Conservation (phyloP, 2,329 filamentous ascomycete genomes). For the Pseudocercospora cruenta region DNA sequence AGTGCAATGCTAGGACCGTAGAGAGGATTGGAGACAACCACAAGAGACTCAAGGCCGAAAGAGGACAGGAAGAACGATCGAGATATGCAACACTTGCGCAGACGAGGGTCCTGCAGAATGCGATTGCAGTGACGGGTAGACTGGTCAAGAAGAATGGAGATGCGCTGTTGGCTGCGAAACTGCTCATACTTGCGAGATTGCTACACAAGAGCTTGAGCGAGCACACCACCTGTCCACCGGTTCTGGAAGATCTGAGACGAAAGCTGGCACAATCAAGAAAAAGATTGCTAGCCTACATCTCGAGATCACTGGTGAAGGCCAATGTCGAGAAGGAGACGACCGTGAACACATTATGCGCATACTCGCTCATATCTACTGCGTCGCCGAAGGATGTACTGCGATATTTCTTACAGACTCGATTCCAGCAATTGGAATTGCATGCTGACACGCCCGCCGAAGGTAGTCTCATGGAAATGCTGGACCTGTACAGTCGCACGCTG, state of each 20-base stretch:
- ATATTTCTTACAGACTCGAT: constrained; percentile 75
- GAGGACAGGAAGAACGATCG: constrained; percentile 13
- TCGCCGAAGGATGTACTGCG: constrained; percentile 77
- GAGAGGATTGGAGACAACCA: constrained; percentile 61
- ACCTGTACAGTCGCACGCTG: constrained; percentile 75
- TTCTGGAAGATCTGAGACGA: constrained; percentile 66
- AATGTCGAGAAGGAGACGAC: constrained; percentile 50
- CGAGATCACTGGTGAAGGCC: constrained; percentile 53
- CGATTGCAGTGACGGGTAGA: constrained; percentile 56
- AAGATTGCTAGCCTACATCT: constrained; percentile 67
- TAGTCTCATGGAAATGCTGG: constrained; percentile 66
- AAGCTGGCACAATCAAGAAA: constrained; percentile 65
- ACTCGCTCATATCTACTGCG: constrained; percentile 78
- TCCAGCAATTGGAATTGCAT: constrained; percentile 66
- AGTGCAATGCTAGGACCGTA: constrained; percentile 73
- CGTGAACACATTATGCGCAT: constrained; percentile 76
- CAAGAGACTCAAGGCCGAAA: constrained; percentile 33
- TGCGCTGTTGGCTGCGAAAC: constrained; percentile 62
- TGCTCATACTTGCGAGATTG: constrained; percentile 73
- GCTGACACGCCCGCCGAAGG: constrained; percentile 58
- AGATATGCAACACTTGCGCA: constrained; percentile 24
- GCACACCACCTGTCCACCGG: constrained; percentile 44
- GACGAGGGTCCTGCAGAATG: constrained; percentile 57
- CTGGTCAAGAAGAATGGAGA: constrained; percentile 57
- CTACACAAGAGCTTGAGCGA: constrained; percentile 73